Conservation (phyloP, 805 yeast species). For the Pichia exigua region DNA sequence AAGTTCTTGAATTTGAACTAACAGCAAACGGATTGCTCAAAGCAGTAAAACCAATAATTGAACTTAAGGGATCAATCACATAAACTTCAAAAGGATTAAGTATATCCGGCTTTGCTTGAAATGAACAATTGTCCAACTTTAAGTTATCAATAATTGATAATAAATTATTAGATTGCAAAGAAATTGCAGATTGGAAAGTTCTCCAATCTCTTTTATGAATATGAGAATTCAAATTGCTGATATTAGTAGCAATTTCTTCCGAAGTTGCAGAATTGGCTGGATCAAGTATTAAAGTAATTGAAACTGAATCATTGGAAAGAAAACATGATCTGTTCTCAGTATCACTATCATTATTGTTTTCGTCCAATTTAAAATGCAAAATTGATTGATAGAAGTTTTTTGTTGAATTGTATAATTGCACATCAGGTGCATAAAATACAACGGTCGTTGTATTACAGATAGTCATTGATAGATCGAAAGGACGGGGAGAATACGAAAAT, state of each 20-base stretch:
- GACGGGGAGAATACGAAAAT: no score
- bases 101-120: slow-evolving; percentile 63
- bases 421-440: background rate
- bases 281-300: slow-evolving; percentile 22
- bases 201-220: slow-evolving; percentile 40
- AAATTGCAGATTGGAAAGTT: slow-evolving; percentile 35
- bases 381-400: slow-evolving; percentile 49
- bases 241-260: slow-evolving; percentile 20
- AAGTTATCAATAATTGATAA: slow-evolving; percentile 31
- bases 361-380: slow-evolving; percentile 25
- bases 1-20: slow-evolving; percentile 13
- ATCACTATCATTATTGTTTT: background rate
- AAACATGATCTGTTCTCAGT: no score
- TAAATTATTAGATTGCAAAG: slow-evolving; percentile 40
- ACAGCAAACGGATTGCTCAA: slow-evolving; percentile 43
- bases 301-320: background rate
- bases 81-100: slow-evolving; percentile 70
- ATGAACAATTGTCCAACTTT: slow-evolving; percentile 26
- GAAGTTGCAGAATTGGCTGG: slow-evolving; percentile 20
- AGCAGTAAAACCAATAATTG: slow-evolving; percentile 71
- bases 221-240: slow-evolving; percentile 23
- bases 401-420: slow-evolving; percentile 23
- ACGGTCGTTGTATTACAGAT: background rate
- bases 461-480: background rate
- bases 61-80: slow-evolving; percentile 78